These are phyloP conservation scores for Pseudopyricularia javanii DNA, from an alignment of 2,329 filamentous ascomycete species.

Conservation along the genomic window DNA sequence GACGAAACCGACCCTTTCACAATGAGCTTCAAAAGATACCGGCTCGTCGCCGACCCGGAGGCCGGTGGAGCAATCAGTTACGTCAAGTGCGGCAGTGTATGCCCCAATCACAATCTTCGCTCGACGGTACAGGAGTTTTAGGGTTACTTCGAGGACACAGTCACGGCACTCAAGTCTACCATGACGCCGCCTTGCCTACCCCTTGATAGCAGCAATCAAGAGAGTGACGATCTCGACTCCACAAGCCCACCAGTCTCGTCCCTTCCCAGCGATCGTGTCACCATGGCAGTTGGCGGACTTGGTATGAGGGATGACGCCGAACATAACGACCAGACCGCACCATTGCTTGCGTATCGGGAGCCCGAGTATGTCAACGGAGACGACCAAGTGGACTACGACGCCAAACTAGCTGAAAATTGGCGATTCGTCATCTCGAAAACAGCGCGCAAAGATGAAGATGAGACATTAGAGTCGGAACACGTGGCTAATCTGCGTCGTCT, in stretches of 20 bases:
- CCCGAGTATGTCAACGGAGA: too few species aligned
- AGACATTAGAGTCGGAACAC: neutral
- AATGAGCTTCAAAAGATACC: neutral
- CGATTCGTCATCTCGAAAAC: neutral
- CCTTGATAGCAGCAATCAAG: neutral
- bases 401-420: neutral
- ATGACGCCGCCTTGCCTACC: neutral
- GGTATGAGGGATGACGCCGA: too few species aligned
- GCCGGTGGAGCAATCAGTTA: neutral
- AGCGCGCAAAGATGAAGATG: neutral
- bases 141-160: neutral
- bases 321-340: too few species aligned
- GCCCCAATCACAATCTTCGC: neutral
- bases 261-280: neutral
- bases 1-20: too few species aligned
- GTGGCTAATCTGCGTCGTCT: neutral
- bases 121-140: neutral
- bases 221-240: neutral
- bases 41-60: neutral
- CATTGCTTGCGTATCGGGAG: too few species aligned
- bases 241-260: neutral
- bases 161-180: neutral
- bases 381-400: neutral
- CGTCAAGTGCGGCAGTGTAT: neutral
- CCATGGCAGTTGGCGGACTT: neutral